Percentiles rank a stretch among this genome's conserved stretches.
Conservation (phyloP, 2,329 filamentous ascomycete species). For the Aciculosporium take region DNA sequence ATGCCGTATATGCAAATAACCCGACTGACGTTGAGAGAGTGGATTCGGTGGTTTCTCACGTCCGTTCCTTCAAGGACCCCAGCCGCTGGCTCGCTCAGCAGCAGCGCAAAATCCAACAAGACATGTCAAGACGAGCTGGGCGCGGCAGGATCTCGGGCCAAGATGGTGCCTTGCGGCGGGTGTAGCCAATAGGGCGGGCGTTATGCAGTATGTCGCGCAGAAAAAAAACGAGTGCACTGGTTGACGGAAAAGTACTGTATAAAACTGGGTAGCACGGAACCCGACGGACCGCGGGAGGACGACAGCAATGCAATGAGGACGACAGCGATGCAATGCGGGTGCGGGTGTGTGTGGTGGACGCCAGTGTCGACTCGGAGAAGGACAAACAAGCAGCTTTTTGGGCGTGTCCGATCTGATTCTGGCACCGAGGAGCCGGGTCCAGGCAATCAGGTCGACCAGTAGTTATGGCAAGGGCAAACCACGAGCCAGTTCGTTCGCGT, state of each 20-base stretch:
- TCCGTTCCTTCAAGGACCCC: neutral
- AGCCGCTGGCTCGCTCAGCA: constrained; percentile 2
- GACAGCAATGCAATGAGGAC: neutral
- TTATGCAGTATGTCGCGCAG: too few relatives aligned
- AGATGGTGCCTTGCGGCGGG: too few relatives aligned
- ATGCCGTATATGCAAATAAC: too few relatives aligned
- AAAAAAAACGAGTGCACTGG: too few relatives aligned
- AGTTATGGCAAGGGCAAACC: neutral
- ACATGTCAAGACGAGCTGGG: neutral
- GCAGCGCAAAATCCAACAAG: neutral
- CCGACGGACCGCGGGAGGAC: neutral
- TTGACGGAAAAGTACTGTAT: too few relatives aligned
- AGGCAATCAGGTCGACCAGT: neutral
- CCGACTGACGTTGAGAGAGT: neutral
- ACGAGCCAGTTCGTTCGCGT: neutral
- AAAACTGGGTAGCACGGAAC: neutral
- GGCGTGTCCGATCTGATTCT: neutral
- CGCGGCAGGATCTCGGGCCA: neutral
- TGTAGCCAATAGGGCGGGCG: too few relatives aligned
- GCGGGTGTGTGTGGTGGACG: neutral
- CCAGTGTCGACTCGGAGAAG: neutral
- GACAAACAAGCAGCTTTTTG: neutral
- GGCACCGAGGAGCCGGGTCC: neutral
- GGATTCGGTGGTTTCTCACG: neutral
- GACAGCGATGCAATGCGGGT: neutral